Evolutionary conservation across 768 basidiomycete species (phyloP).

Genomic region (Lentinus tigrinus): DNA sequence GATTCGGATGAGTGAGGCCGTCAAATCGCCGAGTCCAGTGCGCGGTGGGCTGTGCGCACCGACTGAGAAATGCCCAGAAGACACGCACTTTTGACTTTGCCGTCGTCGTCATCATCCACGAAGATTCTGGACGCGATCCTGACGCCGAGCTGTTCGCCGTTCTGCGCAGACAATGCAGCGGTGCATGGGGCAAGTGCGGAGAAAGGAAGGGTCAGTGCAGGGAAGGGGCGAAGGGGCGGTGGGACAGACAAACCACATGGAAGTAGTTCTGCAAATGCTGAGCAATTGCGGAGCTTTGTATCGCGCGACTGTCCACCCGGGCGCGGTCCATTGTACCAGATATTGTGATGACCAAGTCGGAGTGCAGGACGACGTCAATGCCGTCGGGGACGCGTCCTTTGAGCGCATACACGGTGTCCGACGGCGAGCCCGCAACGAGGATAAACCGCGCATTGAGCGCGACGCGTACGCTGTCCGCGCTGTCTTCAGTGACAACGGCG

Average conservation of each 20-base stretch:
- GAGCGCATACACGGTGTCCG: constrained; percentile 30
- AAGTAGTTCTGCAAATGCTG: constrained; percentile 51
- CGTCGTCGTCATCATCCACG: constrained; percentile 42
- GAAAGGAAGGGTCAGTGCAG: constrained; percentile 1
- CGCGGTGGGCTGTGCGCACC: neutral
- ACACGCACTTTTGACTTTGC: constrained; percentile 38
- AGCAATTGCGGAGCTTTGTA: constrained; percentile 50
- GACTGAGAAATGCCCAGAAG: neutral
- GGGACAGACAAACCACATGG: constrained; percentile 39
- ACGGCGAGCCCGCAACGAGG: constrained; percentile 34
- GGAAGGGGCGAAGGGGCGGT: neutral
- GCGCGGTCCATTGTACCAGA: constrained; percentile 51
- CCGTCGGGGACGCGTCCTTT: constrained; percentile 35
- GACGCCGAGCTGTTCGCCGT: constrained; percentile 56
- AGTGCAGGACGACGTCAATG: constrained; percentile 50
- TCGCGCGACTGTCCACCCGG: constrained; percentile 36
- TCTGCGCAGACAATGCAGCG: constrained; percentile 39
- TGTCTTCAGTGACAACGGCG: constrained; percentile 39
- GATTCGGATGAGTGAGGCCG: constrained; percentile 1
- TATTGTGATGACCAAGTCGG: constrained; percentile 52
- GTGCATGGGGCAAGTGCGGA: neutral
- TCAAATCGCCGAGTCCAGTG: neutral
- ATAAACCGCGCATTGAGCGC: constrained; percentile 47
- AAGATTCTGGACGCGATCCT: constrained; percentile 54
- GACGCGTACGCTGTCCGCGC: constrained; percentile 43